phyloP scores from a whole-genome alignment of 139 green algal species.

The Chara braunii region DNA sequence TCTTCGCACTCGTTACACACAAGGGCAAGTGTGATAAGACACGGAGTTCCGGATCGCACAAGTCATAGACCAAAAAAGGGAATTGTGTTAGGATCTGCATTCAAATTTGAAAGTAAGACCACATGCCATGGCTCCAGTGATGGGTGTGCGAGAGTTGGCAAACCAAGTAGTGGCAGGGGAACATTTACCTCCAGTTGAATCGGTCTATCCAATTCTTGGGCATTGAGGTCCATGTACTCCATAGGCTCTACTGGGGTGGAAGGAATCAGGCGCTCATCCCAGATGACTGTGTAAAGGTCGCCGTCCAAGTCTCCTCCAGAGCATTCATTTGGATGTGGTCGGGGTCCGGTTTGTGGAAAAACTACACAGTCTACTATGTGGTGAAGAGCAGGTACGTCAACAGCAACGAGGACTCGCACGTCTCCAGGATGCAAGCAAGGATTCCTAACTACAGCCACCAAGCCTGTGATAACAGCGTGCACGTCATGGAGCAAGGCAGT shows the following conservation, averaged over 20 bases:
- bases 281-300: slow-evolving; percentile 39
- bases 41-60: too few relatives aligned
- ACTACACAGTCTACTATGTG: slow-evolving; percentile 40
- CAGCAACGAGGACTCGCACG: slow-evolving; percentile 31
- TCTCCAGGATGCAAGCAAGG: slow-evolving; percentile 47
- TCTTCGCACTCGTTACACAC: too few relatives aligned
- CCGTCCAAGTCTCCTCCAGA: slow-evolving; percentile 43
- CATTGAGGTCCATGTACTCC: slow-evolving; percentile 32
- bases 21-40: too few relatives aligned
- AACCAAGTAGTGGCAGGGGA: too few relatives aligned
- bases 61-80: too few relatives aligned
- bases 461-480: slow-evolving; percentile 2
- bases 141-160: too few relatives aligned
- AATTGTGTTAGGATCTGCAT: too few relatives aligned
- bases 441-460: slow-evolving; percentile 39
- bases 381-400: slow-evolving; percentile 24
- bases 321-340: slow-evolving; percentile 30
- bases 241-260: background rate
- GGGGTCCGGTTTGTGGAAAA: slow-evolving; percentile 25
- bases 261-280: slow-evolving; percentile 24
- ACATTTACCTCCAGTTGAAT: too few relatives aligned
- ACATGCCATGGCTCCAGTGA: too few relatives aligned
- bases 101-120: too few relatives aligned
- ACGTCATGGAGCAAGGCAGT: too few relatives aligned
- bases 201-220: too few relatives aligned